These are phyloP conservation scores for Hypoxylon fuscum DNA, from an alignment of 495 filamentous ascomycete genomes.

Conservation along the genomic window DNA sequence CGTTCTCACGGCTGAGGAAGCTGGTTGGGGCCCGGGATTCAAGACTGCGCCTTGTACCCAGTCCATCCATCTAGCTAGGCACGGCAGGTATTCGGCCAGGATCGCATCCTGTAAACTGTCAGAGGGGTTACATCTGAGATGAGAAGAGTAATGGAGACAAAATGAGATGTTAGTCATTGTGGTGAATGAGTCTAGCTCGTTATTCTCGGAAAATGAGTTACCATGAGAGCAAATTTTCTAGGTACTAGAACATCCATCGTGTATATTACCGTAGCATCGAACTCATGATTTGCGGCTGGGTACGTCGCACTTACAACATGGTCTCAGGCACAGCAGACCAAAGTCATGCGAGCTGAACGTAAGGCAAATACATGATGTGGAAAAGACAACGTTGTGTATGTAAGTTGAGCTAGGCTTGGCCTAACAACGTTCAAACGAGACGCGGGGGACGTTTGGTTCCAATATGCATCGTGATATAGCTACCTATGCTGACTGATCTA, in stretches of 20 bases:
- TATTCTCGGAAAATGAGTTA: conserved; percentile 2
- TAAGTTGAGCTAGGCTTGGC: conserved; percentile 7
- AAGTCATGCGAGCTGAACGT: conserved; percentile 20
- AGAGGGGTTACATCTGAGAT: conserved; percentile 27
- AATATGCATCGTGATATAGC: conserved; percentile 1
- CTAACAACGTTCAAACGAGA: not conserved
- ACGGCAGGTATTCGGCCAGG: conserved; percentile 22
- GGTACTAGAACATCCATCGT: conserved; percentile 13
- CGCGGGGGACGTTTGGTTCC: not conserved
- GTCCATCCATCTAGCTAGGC: conserved; percentile 37
- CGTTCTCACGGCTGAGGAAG: conserved; percentile 24
- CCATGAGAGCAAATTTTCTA: conserved; percentile 9
- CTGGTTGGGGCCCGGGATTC: conserved; percentile 37
- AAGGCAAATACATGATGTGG: conserved; percentile 15
- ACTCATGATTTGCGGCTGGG: conserved; percentile 18
- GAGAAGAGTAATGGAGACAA: conserved; percentile 21
- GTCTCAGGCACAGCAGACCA: conserved; percentile 12
- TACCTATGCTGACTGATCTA: not conserved
- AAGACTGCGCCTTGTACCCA: conserved; percentile 34
- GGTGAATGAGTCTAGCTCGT: conserved; percentile 8
- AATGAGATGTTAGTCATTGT: conserved; percentile 11
- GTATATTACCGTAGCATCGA: conserved; percentile 28
- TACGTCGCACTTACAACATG: conserved; percentile 17
- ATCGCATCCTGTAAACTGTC: conserved; percentile 29
- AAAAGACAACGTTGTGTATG: conserved; percentile 1